Percentiles rank a stretch among this genome's conserved stretches.
Conservation (phyloP, 306 rosid species). For the Dicorynia guianensis region DNA sequence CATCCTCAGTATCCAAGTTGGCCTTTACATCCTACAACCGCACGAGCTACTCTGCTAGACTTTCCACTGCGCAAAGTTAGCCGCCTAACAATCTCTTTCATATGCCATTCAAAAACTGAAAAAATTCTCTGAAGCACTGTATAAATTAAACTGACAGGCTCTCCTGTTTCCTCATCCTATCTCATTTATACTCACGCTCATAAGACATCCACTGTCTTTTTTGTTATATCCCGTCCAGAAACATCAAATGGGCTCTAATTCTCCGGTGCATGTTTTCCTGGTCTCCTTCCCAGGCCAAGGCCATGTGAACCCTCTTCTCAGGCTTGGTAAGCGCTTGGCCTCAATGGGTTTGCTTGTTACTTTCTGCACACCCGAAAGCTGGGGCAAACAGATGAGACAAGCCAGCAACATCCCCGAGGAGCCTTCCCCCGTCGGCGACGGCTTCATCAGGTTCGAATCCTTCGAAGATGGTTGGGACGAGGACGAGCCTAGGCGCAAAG, state of each 20-base stretch:
- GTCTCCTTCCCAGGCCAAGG: conserved; percentile 71
- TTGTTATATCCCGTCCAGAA: too few species aligned
- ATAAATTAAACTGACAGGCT: too few species aligned
- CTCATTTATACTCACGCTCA: too few species aligned
- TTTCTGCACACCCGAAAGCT: conserved; percentile 43
- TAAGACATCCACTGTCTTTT: too few species aligned
- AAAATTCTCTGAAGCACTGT: too few species aligned
- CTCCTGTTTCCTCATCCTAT: background rate
- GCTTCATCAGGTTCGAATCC: conserved; percentile 61
- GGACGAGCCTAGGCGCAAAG: background rate
- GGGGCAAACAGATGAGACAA: conserved; percentile 42
- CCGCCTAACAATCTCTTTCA: too few species aligned
- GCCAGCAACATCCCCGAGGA: conserved; percentile 32
- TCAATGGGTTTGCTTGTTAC: conserved; percentile 60
- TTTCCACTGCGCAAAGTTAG: too few species aligned
- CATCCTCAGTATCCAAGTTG: too few species aligned
- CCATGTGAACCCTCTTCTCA: conserved; percentile 67
- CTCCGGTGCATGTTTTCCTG: conserved; percentile 50
- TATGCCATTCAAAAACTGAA: too few species aligned
- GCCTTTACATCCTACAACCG: too few species aligned
- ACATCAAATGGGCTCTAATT: background rate
- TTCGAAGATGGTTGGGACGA: conserved; percentile 50
- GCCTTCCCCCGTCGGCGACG: conserved; percentile 34
- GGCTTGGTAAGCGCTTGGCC: conserved; percentile 57
- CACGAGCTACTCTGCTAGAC: too few species aligned